phyloP scores from a whole-genome alignment of 768 basidiomycete species.

The Russula brevipes region DNA sequence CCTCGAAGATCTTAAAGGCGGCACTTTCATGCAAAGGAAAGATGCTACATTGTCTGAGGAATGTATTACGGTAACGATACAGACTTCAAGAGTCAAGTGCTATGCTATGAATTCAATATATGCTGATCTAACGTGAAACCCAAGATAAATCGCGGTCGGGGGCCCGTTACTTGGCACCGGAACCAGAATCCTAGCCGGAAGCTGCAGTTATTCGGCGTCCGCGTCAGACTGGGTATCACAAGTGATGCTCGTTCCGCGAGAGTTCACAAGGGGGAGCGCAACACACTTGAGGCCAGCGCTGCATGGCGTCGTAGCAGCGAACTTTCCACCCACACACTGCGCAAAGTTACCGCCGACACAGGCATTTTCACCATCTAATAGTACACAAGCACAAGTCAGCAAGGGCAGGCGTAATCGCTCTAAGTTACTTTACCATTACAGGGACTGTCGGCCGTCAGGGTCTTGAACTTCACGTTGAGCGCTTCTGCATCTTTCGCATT shows the following conservation, averaged over 20 bases:
- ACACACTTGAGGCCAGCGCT: conserved; percentile 32
- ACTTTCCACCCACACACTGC: conserved; percentile 38
- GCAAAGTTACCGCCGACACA: conserved; percentile 38
- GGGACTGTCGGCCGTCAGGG: conserved; percentile 28
- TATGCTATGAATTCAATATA: background rate
- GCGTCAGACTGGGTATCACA: conserved; percentile 36
- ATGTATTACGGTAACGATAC: too few species aligned
- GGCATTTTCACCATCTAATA: conserved; percentile 33
- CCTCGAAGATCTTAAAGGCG: too few species aligned
- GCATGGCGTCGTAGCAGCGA: conserved; percentile 32
- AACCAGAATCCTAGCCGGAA: conserved; percentile 20
- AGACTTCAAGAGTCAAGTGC: too few species aligned
- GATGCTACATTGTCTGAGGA: too few species aligned
- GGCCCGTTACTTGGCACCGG: background rate
- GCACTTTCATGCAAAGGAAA: too few species aligned
- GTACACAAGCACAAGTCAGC: background rate
- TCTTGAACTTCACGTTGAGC: conserved; percentile 35
- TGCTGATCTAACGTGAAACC: background rate
- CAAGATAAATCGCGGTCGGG: too few species aligned
- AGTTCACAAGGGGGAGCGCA: conserved; percentile 42
- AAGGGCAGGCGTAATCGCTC: background rate
- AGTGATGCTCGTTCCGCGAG: conserved; percentile 36
- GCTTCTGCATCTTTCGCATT: conserved; percentile 38
- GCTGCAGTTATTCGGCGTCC: conserved; percentile 34
- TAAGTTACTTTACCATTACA: conserved; percentile 31